Percentiles rank a stretch among this genome's conserved stretches.
These are phyloP conservation scores for Fusarium sp. DNA, from an alignment of 2,329 filamentous ascomycete species.

Conservation along the genomic window DNA sequence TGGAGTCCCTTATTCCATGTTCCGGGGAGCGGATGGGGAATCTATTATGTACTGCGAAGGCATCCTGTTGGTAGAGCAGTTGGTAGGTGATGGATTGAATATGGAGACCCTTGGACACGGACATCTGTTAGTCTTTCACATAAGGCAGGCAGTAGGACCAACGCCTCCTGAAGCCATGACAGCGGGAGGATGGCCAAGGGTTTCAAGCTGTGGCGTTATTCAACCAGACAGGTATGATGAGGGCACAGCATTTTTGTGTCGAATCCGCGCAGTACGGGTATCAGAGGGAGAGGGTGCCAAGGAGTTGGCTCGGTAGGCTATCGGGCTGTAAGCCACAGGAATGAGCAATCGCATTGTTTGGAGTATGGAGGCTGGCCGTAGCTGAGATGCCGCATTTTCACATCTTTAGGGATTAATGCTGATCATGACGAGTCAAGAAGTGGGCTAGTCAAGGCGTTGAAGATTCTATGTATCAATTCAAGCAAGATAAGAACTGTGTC, in stretches of 20 bases:
- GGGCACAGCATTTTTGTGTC: conserved; percentile 24
- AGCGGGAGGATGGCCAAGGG: conserved; percentile 21
- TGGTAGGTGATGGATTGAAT: neutral
- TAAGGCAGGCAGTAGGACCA: neutral
- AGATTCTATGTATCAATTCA: neutral
- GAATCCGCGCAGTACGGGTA: conserved; percentile 12
- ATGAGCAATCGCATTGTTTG: neutral
- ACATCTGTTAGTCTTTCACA: neutral
- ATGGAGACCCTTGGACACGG: neutral
- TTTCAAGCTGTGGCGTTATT: conserved; percentile 23
- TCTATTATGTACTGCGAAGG: neutral
- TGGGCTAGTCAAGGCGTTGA: neutral
- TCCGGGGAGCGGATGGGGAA: conserved; percentile 15
- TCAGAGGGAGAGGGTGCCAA: neutral
- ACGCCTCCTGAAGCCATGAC: conserved; percentile 22
- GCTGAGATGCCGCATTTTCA: neutral
- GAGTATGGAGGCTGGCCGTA: neutral
- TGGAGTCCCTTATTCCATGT: conserved; percentile 5
- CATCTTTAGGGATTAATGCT: neutral
- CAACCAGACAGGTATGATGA: conserved; percentile 12
- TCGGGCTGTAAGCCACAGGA: neutral
- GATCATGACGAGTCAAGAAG: conserved; percentile 8
- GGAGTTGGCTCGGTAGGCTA: neutral
- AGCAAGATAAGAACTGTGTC: neutral
- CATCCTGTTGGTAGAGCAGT: neutral